Base-by-base conservation (phyloP, 768 basidiomycete genomes). In the Pisolithus tinctorius region DNA sequence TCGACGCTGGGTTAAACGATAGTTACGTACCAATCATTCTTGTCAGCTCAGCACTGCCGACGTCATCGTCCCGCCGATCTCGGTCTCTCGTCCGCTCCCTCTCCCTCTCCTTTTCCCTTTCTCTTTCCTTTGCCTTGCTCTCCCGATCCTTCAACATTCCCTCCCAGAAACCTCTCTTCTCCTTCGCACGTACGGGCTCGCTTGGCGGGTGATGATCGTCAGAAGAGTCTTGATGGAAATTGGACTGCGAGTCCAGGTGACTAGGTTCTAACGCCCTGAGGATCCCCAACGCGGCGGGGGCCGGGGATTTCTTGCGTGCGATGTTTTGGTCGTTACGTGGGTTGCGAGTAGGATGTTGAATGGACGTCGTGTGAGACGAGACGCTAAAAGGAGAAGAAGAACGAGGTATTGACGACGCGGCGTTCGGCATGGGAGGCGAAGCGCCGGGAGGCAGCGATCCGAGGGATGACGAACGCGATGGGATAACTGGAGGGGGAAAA, bases 11-110 rank as follows among this genome's bases (percentile, higher is more conserved):
- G 36, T 51, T 45, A 25, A 42, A 23, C 29, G 26, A 47, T 37
- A 46, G n/a, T 29, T 27, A 60, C 69, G 51, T 58, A 85, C 85
- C 85, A 54, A 88, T 87, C 83, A 85, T 83, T 49, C 81, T 73
- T 16, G 82, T 85, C 14, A 88, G 67, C 53, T 83, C 82, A 4
- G 74, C 75, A 13, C 71, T 70, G 7, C 66, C 60, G 4, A 74
- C 73, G 27, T 82, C 81, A 39, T 75, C 74, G 45, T 69, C 70
- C 20, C 66, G 61, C 23, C 67, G 59, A 60, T 61, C 49, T 51
- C 57, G 54, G 45, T 63, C 54, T 23, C 64, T 60, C 13, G 61
- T 47, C 65, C 69, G 57, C 53, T 53, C 47, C 27, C 49, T 42
- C 38, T 72, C 73, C 37, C 64, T 68, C 54, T 74, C 71, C 20